Evolutionary conservation across 2,329 filamentous ascomycete species (phyloP).

Genomic region (Phaeosphaeriaceae sp.): DNA sequence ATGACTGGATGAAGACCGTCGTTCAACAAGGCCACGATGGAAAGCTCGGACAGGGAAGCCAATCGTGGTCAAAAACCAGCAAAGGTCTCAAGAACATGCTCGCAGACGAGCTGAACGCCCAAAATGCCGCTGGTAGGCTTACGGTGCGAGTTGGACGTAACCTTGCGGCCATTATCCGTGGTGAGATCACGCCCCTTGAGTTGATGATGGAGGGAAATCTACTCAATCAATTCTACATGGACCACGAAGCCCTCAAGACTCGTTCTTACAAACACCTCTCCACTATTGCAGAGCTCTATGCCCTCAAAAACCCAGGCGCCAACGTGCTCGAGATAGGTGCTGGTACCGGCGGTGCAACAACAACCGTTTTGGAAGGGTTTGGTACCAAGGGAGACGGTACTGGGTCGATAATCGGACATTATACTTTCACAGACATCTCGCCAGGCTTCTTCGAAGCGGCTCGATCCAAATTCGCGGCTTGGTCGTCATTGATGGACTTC

Average conservation of each 20-base stretch:
- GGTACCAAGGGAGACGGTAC: background rate
- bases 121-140: background rate
- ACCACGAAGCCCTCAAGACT: background rate
- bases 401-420: background rate
- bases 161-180: slow-evolving; percentile 2
- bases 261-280: slow-evolving; percentile 1
- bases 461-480: background rate
- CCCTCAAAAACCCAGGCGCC: slow-evolving; percentile 1
- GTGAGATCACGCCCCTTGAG: slow-evolving; percentile 7
- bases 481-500: slow-evolving; percentile 3
- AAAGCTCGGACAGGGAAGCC: background rate
- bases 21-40: background rate
- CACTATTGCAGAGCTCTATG: background rate
- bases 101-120: background rate
- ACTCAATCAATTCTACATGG: slow-evolving; percentile 4
- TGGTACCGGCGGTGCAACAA: slow-evolving; percentile 19
- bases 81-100: slow-evolving; percentile 4
- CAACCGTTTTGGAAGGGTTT: background rate
- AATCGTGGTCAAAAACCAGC: background rate
- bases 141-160: slow-evolving; percentile 5
- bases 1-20: slow-evolving; percentile 6
- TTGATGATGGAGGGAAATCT: slow-evolving; percentile 11
- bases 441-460: slow-evolving; percentile 15
- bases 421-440: slow-evolving; percentile 22
- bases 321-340: slow-evolving; percentile 10